Evolutionary conservation across 2,329 filamentous ascomycete species (phyloP), one percentile per base, ranked within the genome.

Genomic region (Raffaelea arxii): DNA sequence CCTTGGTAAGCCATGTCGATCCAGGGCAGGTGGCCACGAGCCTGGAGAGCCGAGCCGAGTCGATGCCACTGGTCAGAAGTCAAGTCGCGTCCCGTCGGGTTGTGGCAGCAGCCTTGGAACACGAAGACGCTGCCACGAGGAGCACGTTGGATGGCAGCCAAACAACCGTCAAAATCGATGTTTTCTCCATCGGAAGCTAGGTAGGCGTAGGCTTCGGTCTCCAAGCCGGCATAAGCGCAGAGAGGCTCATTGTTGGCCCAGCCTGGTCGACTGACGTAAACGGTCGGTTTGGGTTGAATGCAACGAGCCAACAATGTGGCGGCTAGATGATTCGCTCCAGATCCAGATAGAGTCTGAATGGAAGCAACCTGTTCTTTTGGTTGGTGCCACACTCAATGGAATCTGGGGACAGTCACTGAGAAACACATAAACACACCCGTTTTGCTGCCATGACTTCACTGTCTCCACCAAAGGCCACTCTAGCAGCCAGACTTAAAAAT

Each of bases 1-100:
- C 64, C 63, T 41, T 66, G 63, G 41, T 66, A 66, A 4, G 63
- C 63, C 14, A 62, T 57, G 46, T 67, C 64, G 36, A 65, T 59
- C 25, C 63, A 53, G 0, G 63, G 59, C 27, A 65, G 56, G 16
- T 58, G 57, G 11, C 53, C 41, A 12, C 46, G 50, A n/a, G 37
- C 30, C 23, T 52, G 51, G 46, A 61, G 54, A 5, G 48, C 50
- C 7, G 46, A 25, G 1, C 55, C 58, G 3, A 66, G 50, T 6
- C 46, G 47, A 1, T 50, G 41, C 62, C 63, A 66, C 50, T 66
- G 60, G 24, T 54, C 47, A 7, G 47, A 48, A 11, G 55, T 59
- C 4, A 60, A 50, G 43, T 65, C 64, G 4, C 56, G 54, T 7
- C 59, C 64, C 0, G 62, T 63, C 2, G 64, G 64, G 45, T 66